phyloP scores from a whole-genome alignment of 139 green algal genomes.

The Chlorella vulgaris region DNA sequence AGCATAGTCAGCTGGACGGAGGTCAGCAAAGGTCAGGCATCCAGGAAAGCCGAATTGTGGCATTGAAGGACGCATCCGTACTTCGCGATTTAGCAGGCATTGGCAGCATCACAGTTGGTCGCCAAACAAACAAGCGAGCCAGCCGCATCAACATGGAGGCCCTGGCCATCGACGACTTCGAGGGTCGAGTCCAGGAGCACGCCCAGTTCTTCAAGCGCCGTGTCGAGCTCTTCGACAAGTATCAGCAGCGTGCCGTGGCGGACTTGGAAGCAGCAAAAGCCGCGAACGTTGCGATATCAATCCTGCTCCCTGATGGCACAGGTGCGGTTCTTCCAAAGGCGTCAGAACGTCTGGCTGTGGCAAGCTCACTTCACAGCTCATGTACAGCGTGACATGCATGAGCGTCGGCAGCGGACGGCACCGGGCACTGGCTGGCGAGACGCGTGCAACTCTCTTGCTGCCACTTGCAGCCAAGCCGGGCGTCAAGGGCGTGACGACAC shows the following conservation, averaged over 20 bases:
- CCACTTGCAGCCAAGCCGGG: slow-evolving; percentile 59
- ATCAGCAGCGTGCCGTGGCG: slow-evolving; percentile 61
- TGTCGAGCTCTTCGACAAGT: slow-evolving; percentile 90
- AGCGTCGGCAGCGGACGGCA: background rate
- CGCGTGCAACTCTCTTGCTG: background rate
- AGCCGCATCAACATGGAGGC: background rate
- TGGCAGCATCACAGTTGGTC: background rate
- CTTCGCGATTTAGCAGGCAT: background rate
- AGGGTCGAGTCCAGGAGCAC: slow-evolving; percentile 58
- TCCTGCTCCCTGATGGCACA: slow-evolving; percentile 79
- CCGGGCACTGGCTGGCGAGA: background rate
- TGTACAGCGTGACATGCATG: background rate
- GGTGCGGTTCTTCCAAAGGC: background rate
- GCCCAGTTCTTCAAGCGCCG: slow-evolving; percentile 83
- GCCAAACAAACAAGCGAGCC: background rate
- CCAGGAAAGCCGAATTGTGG: no score
- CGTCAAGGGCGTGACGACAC: slow-evolving; percentile 88
- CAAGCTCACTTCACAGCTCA: background rate
- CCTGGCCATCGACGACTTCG: background rate
- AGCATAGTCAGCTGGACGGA: no score
- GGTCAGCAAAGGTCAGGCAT: no score
- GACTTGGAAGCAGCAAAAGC: slow-evolving; percentile 48
- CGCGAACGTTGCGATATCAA: slow-evolving; percentile 67
- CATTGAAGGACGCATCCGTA: no score
- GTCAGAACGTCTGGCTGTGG: no score